phyloP scores from a whole-genome alignment of 768 basidiomycete genomes.

The Mycena galericulata region DNA sequence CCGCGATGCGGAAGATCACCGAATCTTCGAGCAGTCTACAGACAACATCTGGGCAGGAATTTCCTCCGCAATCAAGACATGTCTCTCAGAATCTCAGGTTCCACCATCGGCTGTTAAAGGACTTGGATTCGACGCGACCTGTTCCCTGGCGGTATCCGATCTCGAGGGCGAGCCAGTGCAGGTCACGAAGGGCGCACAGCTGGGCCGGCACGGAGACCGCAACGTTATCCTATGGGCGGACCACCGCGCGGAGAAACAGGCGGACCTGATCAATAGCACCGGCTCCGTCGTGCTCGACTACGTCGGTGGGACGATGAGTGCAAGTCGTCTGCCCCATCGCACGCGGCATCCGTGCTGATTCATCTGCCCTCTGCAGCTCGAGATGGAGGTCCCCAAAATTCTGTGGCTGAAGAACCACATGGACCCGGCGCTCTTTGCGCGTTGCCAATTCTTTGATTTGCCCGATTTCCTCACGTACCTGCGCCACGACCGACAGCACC shows the following conservation, averaged over 20 bases:
- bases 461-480: constrained; percentile 98
- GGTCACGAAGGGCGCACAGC: constrained; percentile 74
- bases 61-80: constrained; percentile 68
- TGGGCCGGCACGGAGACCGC: constrained; percentile 77
- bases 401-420: constrained; percentile 96
- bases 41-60: constrained; percentile 87
- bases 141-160: constrained; percentile 91
- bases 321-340: constrained; percentile 48
- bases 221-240: constrained; percentile 98
- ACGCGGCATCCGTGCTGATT: background rate
- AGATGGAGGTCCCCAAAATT: constrained; percentile 99
- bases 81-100: constrained; percentile 69
- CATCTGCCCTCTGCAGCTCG: constrained; percentile 69
- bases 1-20: constrained; percentile 85
- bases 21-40: constrained; percentile 98
- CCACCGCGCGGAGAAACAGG: constrained; percentile 93
- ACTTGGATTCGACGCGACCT: constrained; percentile 95
- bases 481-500: constrained; percentile 78
- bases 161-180: constrained; percentile 77
- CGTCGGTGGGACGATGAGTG: constrained; percentile 97
- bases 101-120: constrained; percentile 79
- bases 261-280: constrained; percentile 88
- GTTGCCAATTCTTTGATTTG: constrained; percentile 89
- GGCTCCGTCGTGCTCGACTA: constrained; percentile 90
- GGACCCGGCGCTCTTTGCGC: constrained; percentile 73